phyloP scores from a whole-genome alignment of 2,329 filamentous ascomycete genomes.

The Madurella mycetomatis region DNA sequence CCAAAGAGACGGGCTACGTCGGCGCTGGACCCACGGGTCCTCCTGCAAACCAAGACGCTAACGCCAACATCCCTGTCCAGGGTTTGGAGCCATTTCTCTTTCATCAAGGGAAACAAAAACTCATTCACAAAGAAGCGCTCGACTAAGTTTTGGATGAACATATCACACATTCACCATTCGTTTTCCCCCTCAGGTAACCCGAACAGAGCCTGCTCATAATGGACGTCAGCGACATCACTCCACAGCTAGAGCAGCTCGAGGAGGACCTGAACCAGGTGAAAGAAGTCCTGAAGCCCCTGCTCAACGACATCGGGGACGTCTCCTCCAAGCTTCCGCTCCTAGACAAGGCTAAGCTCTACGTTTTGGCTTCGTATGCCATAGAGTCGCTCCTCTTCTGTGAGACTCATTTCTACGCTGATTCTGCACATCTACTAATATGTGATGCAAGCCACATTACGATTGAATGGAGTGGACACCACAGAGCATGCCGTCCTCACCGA shows the following conservation, averaged over 20 bases:
- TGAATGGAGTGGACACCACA: conserved; percentile 77
- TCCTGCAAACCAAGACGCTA: neutral
- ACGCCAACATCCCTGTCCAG: neutral
- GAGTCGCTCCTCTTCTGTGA: conserved; percentile 85
- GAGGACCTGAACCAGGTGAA: conserved; percentile 76
- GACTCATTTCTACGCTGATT: conserved; percentile 24
- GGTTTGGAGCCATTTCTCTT: neutral
- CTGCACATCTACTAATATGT: conserved; percentile 17
- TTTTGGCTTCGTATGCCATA: conserved; percentile 81
- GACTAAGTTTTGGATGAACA: too few relatives aligned
- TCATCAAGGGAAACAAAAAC: too few relatives aligned
- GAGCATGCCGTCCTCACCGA: conserved; percentile 82
- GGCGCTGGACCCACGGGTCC: neutral
- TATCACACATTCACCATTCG: too few relatives aligned
- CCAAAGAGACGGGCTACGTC: neutral
- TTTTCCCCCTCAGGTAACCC: too few relatives aligned
- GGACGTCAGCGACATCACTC: conserved; percentile 54
- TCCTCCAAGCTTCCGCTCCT: conserved; percentile 81
- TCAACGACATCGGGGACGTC: conserved; percentile 61
- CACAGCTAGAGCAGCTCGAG: conserved; percentile 69
- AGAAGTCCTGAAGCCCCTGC: conserved; percentile 66
- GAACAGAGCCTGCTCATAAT: conserved; percentile 27
- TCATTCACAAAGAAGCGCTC: too few relatives aligned
- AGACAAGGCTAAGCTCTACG: conserved; percentile 90
- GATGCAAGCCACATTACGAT: conserved; percentile 64